phyloP scores from a whole-genome alignment of 2,329 filamentous ascomycete species.

The Clonostachys byssicola region DNA sequence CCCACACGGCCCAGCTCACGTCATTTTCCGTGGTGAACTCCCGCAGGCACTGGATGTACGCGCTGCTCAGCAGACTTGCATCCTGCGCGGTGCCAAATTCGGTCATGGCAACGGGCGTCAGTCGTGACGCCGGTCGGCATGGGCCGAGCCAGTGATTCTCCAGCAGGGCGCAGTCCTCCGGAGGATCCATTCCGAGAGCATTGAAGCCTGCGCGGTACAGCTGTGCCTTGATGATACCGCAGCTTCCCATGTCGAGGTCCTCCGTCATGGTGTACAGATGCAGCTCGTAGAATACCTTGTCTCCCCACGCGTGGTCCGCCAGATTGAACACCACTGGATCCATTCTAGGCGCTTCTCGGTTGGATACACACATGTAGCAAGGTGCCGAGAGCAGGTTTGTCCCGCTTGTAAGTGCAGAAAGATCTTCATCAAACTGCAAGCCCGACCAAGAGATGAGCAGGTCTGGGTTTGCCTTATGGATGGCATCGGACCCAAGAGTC shows the following conservation, averaged over 20 bases:
- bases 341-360: constrained; percentile 5
- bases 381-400: constrained; percentile 7
- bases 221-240: constrained; percentile 39
- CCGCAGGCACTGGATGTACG: constrained; percentile 38
- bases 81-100: constrained; percentile 35
- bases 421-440: constrained; percentile 39
- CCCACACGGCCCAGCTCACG: constrained; percentile 46
- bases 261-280: constrained; percentile 35
- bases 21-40: constrained; percentile 36
- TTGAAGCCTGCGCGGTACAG: constrained; percentile 47
- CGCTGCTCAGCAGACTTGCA: constrained; percentile 25
- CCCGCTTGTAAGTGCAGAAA: constrained; percentile 7
- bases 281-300: constrained; percentile 42
- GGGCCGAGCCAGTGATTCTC: constrained; percentile 17
- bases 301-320: constrained; percentile 35
- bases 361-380: constrained; percentile 10
- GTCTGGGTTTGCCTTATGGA: constrained; percentile 44
- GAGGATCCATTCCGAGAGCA: constrained; percentile 30
- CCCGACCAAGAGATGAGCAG: constrained; percentile 53
- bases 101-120: constrained; percentile 40
- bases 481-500: constrained; percentile 37
- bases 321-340: constrained; percentile 38
- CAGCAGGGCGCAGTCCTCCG: constrained; percentile 31
- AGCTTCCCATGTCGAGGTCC: constrained; percentile 37
- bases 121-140: constrained; percentile 26